Evolutionary conservation across 2,329 filamentous ascomycete species (phyloP).

Genomic region (Pseudocercospora ulei): DNA sequence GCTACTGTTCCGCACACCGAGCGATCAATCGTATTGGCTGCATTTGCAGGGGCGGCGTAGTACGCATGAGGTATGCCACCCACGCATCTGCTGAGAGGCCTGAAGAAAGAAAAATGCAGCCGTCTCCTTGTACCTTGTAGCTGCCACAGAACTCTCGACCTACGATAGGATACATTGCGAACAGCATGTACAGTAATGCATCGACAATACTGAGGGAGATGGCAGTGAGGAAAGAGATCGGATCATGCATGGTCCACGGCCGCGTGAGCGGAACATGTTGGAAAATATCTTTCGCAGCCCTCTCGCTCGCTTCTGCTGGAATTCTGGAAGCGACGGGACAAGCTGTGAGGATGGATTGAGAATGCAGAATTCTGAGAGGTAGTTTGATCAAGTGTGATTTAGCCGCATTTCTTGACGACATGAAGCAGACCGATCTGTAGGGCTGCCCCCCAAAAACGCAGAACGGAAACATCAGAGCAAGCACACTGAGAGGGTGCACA

Average conservation of each 20-base stretch:
- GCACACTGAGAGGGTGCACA: too few species aligned
- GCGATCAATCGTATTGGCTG: constrained; percentile 25
- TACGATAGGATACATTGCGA: constrained; percentile 51
- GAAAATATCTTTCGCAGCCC: constrained; percentile 40
- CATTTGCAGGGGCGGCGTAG: constrained; percentile 3
- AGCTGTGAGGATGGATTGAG: too few species aligned
- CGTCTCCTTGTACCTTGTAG: not conserved
- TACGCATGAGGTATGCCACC: constrained; percentile 37
- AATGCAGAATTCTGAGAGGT: too few species aligned
- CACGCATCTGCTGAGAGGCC: constrained; percentile 46
- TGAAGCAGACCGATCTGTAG: too few species aligned
- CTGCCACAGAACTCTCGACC: constrained; percentile 42
- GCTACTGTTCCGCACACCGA: constrained; percentile 29
- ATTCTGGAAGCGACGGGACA: constrained; percentile 48
- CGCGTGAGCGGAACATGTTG: constrained; percentile 46
- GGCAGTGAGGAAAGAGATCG: constrained; percentile 46
- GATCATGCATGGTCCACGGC: constrained; percentile 48
- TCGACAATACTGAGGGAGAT: constrained; percentile 49
- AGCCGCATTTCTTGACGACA: too few species aligned
- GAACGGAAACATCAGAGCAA: too few species aligned
- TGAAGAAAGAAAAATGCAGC: constrained; percentile 8
- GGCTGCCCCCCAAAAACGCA: too few species aligned
- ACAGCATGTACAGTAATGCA: constrained; percentile 49
- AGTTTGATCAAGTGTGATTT: too few species aligned
- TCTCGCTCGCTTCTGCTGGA: constrained; percentile 42